Conservation (phyloP, 2,329 filamentous ascomycete species). For the Elsinoe necatrix region DNA sequence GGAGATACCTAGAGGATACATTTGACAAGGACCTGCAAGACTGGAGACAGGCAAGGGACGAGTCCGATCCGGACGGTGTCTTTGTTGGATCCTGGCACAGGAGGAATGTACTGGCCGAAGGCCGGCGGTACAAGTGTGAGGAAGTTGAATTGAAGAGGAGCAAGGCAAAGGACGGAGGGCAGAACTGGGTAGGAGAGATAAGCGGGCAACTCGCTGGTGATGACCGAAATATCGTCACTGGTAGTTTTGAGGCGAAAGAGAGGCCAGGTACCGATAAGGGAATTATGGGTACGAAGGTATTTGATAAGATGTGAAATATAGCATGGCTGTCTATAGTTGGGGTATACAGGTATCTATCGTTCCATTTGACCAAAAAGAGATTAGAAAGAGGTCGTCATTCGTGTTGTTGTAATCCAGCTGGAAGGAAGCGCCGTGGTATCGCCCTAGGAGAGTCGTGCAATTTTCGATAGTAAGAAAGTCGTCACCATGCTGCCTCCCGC, state of each 20-base stretch:
- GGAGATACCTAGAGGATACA: constrained; percentile 40
- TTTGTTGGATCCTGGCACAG: constrained; percentile 89
- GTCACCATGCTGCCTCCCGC: background rate
- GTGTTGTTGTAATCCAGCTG: background rate
- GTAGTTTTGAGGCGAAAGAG: constrained; percentile 17
- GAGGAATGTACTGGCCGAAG: constrained; percentile 49
- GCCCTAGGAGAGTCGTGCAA: background rate
- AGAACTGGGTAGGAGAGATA: constrained; percentile 30
- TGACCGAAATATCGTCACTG: constrained; percentile 19
- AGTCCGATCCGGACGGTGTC: constrained; percentile 71
- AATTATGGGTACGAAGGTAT: constrained; percentile 28
- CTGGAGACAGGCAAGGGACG: constrained; percentile 60
- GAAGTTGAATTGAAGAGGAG: constrained; percentile 35
- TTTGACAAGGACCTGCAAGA: constrained; percentile 60
- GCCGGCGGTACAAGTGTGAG: constrained; percentile 31
- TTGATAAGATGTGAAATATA: constrained; percentile 31
- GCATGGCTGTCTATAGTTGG: constrained; percentile 12
- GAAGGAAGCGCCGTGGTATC: background rate
- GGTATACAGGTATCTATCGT: constrained; percentile 6
- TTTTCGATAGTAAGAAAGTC: background rate
- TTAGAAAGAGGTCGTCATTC: constrained; percentile 2
- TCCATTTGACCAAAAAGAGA: background rate
- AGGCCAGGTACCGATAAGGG: constrained; percentile 21
- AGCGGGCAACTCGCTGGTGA: constrained; percentile 15
- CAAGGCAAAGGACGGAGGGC: constrained; percentile 36